Base-by-base conservation (phyloP, 1,284 basidiomycete species). In the Ganoderma multipileum region DNA sequence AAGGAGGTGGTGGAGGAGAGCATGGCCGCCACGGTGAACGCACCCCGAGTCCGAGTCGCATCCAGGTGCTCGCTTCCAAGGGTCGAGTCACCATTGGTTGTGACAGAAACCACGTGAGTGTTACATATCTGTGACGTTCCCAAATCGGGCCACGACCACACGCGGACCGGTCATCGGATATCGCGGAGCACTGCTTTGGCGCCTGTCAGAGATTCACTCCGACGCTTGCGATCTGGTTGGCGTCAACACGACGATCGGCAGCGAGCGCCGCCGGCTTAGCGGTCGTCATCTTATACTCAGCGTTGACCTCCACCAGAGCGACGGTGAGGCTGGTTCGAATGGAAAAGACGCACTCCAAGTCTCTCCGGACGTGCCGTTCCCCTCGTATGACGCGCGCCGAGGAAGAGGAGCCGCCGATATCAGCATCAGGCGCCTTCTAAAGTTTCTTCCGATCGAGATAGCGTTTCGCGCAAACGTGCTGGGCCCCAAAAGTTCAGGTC, bases 401-500 rank as follows among this genome's bases (percentile, higher is more conserved):
- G 50, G 52, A 36, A 28, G 23, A 65, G 47, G 60, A n/a, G 52
- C 62, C 7, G 33, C 57, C 61, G 64, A 62, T 63, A 72, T 72
- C 71, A 68, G 54, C 54, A 55, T 57, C 58, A 52, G 63, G 54
- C 57, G 61, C 54, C 68, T 63, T 66, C 64, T 28, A 64, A 55
- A 64, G 50, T 42, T 39, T 64, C 61, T 68, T 38, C 59, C 61
- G 71, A 78, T 78, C 77, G 74, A 76, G 77, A 78, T 78, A 77
- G 66, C 74, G 72, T 76, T 77, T 73, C 74, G 74, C 68, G 75
- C 76, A 76, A 73, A 67, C 69, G 64, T 69, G 66, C 61, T 61
- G 71, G 65, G 67, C 69, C 71, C 69, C 68, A 72, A 72, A 72
- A 72, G 68, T 71, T 76, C 63, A 72, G 70, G 71, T 67, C 71